These are phyloP conservation scores for Protea cynaroides DNA, from an alignment of 164 flowering plant species.

Conservation along the genomic window DNA sequence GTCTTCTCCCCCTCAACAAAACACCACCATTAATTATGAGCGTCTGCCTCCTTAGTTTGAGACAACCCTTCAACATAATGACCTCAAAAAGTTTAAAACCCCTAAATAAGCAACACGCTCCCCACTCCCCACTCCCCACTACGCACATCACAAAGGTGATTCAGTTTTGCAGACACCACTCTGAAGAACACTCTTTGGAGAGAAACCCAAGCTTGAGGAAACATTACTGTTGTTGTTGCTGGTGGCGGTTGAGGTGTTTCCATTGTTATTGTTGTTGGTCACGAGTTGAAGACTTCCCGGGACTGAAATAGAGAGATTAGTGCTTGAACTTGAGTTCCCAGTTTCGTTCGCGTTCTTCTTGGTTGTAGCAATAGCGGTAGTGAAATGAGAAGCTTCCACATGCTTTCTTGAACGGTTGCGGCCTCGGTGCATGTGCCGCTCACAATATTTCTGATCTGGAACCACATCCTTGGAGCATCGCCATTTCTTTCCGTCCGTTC, in stretches of 20 bases:
- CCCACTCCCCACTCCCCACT: too few relatives aligned
- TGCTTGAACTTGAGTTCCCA: conserved; percentile 17
- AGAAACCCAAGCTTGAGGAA: conserved; percentile 17
- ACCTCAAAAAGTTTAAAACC: neutral
- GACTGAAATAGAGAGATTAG: conserved; percentile 24
- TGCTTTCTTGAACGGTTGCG: conserved; percentile 30
- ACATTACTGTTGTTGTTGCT: neutral
- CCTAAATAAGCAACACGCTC: neutral
- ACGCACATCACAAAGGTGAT: neutral
- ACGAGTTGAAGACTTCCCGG: conserved; percentile 9
- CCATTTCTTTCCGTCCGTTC: conserved; percentile 34
- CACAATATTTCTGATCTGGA: conserved; percentile 24
- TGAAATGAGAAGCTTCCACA: conserved; percentile 19
- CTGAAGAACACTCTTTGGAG: conserved; percentile 31
- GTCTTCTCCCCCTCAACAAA: neutral
- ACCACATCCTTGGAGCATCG: conserved; percentile 22
- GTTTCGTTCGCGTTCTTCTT: neutral
- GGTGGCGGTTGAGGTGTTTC: conserved; percentile 22
- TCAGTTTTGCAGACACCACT: conserved; percentile 12
- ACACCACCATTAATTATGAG: neutral
- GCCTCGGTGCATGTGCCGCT: conserved; percentile 28
- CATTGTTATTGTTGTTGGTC: conserved; percentile 17
- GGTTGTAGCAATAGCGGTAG: neutral
- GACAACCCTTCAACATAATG: neutral
- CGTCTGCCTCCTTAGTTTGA: neutral